These are phyloP conservation scores for Cryphonectria radicalis DNA, from an alignment of 2,329 filamentous ascomycete genomes.

Conservation along the genomic window DNA sequence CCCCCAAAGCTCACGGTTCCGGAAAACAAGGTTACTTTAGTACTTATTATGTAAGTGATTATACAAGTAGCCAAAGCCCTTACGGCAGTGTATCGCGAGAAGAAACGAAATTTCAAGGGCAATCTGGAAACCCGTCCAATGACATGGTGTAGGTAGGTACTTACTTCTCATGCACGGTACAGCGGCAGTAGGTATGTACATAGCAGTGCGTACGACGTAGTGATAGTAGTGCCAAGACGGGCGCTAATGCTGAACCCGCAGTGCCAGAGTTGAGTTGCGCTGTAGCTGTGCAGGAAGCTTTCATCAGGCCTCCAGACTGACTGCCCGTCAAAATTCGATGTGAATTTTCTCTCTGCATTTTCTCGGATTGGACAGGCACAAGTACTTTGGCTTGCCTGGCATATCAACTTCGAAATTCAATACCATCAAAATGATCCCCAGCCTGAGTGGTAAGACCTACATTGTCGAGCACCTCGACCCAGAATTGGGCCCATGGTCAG, in stretches of 20 bases:
- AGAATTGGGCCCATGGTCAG: constrained; percentile 92
- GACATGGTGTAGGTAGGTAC: too few species aligned
- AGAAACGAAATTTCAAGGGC: not conserved
- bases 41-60: not conserved
- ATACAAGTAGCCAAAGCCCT: not conserved
- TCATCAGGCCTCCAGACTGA: not conserved
- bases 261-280: not conserved
- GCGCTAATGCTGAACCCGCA: constrained; percentile 1
- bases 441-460: constrained; percentile 67
- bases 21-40: not conserved
- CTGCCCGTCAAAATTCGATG: not conserved
- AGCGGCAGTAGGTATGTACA: not conserved
- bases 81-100: not conserved
- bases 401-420: not conserved
- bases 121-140: not conserved
- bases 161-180: too few species aligned
- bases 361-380: not conserved
- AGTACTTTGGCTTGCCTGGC: not conserved
- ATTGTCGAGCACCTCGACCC: constrained; percentile 97
- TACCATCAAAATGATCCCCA: constrained; percentile 39
- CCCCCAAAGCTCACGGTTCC: not conserved
- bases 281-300: not conserved
- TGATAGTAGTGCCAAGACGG: constrained; percentile 10
- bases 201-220: not conserved
- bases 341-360: not conserved